Conservation (phyloP, 1,139 yeast genomes). For the Barnettozyma hawaiiensis region DNA sequence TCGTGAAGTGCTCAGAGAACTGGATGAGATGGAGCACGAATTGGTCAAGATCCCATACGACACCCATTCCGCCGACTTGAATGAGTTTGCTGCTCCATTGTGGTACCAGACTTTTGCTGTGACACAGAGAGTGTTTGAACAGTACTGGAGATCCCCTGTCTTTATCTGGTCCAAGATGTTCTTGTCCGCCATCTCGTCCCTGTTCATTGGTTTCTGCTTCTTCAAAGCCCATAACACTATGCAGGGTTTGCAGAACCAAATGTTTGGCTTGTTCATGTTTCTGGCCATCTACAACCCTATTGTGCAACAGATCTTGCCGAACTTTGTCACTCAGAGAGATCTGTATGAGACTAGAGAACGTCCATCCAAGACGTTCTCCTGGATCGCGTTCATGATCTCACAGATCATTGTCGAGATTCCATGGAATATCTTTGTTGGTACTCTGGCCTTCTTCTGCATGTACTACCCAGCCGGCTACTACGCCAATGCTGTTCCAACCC, state of each 20-base stretch:
- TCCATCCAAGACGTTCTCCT: slow-evolving; percentile 58
- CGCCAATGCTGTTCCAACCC: slow-evolving; percentile 50
- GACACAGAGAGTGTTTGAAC: slow-evolving; percentile 46
- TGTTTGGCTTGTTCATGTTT: slow-evolving; percentile 67
- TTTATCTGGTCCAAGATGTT: slow-evolving; percentile 61
- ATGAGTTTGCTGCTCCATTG: slow-evolving; percentile 36
- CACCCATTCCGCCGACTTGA: slow-evolving; percentile 18
- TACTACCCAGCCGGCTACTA: slow-evolving; percentile 75
- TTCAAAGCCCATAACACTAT: slow-evolving; percentile 54
- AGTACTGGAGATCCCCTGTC: slow-evolving; percentile 65
- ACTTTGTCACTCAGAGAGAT: slow-evolving; percentile 62
- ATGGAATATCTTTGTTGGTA: slow-evolving; percentile 59
- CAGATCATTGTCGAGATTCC: slow-evolving; percentile 68
- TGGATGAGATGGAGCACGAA: slow-evolving; percentile 42
- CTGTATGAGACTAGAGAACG: slow-evolving; percentile 83
- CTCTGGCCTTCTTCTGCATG: slow-evolving; percentile 63
- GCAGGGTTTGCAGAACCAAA: slow-evolving; percentile 56
- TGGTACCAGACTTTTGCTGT: slow-evolving; percentile 48
- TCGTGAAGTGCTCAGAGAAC: slow-evolving; percentile 35
- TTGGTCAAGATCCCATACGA: slow-evolving; percentile 20
- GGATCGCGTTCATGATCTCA: slow-evolving; percentile 55
- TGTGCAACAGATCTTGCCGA: slow-evolving; percentile 67
- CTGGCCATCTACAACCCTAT: slow-evolving; percentile 53
- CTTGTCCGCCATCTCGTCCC: slow-evolving; percentile 39
- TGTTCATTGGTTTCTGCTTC: slow-evolving; percentile 55